These are phyloP conservation scores for Rhodofomes roseus DNA, from an alignment of 1,284 basidiomycete genomes.

Conservation along the genomic window DNA sequence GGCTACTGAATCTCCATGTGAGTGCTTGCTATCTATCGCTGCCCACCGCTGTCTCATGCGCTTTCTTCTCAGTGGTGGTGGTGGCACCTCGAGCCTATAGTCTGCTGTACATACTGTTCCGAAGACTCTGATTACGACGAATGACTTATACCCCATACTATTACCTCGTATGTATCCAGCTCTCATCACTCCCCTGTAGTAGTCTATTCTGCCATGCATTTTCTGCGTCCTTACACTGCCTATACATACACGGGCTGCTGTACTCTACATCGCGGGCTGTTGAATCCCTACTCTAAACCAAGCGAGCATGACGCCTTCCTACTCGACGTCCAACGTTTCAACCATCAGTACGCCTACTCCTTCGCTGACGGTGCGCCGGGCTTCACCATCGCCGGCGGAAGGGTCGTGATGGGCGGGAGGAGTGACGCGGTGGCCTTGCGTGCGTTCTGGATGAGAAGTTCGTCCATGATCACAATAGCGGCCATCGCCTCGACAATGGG, in stretches of 20 bases:
- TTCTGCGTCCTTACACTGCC: constrained; percentile 5
- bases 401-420: constrained; percentile 75
- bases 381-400: constrained; percentile 85
- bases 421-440: constrained; percentile 63
- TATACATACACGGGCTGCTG: constrained; percentile 1
- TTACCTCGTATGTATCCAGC: constrained; percentile 3
- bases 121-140: constrained; percentile 35
- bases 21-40: constrained; percentile 26
- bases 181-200: constrained; percentile 2
- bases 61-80: constrained; percentile 65
- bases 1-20: constrained; percentile 65
- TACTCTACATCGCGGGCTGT: constrained; percentile 1
- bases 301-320: neutral
- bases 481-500: constrained; percentile 99
- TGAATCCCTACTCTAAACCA: constrained; percentile 4
- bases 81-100: constrained; percentile 62
- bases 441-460: constrained; percentile 83
- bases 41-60: constrained; percentile 2
- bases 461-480: constrained; percentile 92
- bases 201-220: constrained; percentile 14
- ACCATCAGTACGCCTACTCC: neutral
- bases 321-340: neutral
- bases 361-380: constrained; percentile 26
- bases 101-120: constrained; percentile 46
- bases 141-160: constrained; percentile 15